phyloP scores from a whole-genome alignment of 1,284 basidiomycete species.

The Tranzscheliella williamsii region DNA sequence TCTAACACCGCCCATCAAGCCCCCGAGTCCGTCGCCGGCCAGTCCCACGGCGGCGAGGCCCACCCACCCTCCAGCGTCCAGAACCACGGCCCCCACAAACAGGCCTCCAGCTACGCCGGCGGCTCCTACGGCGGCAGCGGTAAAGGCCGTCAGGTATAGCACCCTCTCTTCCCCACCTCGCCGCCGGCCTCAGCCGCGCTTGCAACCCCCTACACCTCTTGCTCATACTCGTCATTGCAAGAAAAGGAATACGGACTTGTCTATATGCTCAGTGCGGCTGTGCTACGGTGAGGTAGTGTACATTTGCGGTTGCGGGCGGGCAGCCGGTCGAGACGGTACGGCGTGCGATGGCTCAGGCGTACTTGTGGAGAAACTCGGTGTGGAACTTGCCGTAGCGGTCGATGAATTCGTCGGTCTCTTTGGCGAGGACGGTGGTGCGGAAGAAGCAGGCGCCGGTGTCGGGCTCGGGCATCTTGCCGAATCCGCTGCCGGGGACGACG shows the following conservation, averaged over 20 bases:
- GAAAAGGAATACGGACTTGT: background rate
- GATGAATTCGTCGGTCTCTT: conserved; percentile 58
- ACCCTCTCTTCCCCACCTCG: too few relatives aligned
- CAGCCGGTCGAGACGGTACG: background rate
- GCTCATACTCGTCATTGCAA: background rate
- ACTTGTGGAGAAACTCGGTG: conserved; percentile 43
- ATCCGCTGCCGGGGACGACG: conserved; percentile 57
- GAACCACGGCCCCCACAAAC: too few relatives aligned
- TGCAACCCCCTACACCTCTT: too few relatives aligned
- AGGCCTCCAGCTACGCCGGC: too few relatives aligned
- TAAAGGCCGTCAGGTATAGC: too few relatives aligned
- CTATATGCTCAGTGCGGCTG: background rate
- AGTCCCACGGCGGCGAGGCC: too few relatives aligned
- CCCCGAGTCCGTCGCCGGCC: too few relatives aligned
- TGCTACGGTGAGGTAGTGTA: background rate
- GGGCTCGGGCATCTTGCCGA: conserved; percentile 48
- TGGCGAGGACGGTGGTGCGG: conserved; percentile 57
- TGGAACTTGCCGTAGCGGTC: conserved; percentile 56
- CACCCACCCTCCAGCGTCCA: too few relatives aligned
- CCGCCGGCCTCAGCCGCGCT: too few relatives aligned
- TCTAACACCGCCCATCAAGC: conserved; percentile 2
- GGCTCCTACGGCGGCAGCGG: too few relatives aligned
- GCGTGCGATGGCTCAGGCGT: conserved; percentile 1
- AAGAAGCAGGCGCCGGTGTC: conserved; percentile 46
- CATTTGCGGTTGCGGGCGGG: too few relatives aligned